A percentile compares a stretch with the other conserved stretches of the same genome.
Conservation (phyloP, 1,139 yeast species). For the Meyerozyma carpophila region DNA sequence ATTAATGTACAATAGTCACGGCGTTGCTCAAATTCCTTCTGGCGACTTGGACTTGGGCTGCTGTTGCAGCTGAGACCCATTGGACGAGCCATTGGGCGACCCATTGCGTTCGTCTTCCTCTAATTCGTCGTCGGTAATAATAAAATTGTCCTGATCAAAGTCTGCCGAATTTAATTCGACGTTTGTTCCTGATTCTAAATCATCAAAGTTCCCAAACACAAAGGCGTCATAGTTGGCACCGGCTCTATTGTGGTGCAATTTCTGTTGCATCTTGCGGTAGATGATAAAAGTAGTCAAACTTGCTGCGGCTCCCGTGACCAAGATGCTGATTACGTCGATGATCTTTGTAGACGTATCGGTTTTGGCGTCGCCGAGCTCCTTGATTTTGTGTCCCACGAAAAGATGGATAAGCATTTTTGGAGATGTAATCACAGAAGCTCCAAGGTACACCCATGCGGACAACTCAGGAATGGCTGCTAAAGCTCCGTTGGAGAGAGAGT, state of each 20-base stretch:
- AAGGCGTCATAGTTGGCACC: constrained; percentile 24
- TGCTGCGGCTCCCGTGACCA: constrained; percentile 54
- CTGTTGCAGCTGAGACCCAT: neutral
- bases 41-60: neutral
- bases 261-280: constrained; percentile 54
- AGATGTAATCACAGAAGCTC: constrained; percentile 70
- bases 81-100: too few relatives aligned
- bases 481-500: constrained; percentile 88
- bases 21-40: neutral
- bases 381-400: constrained; percentile 75
- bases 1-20: neutral
- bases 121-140: constrained; percentile 22
- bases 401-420: constrained; percentile 77
- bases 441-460: constrained; percentile 51
- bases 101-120: neutral
- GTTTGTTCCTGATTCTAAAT: constrained; percentile 20
- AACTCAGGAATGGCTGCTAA: constrained; percentile 81
- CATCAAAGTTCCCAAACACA: constrained; percentile 38
- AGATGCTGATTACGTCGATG: constrained; percentile 59
- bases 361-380: constrained; percentile 57
- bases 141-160: constrained; percentile 33
- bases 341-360: constrained; percentile 48
- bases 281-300: constrained; percentile 64
- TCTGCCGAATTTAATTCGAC: constrained; percentile 31
- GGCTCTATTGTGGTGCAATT: constrained; percentile 16